Evolutionary conservation across 1,284 basidiomycete genomes (phyloP).

Genomic region (Gymnopus androsaceus): DNA sequence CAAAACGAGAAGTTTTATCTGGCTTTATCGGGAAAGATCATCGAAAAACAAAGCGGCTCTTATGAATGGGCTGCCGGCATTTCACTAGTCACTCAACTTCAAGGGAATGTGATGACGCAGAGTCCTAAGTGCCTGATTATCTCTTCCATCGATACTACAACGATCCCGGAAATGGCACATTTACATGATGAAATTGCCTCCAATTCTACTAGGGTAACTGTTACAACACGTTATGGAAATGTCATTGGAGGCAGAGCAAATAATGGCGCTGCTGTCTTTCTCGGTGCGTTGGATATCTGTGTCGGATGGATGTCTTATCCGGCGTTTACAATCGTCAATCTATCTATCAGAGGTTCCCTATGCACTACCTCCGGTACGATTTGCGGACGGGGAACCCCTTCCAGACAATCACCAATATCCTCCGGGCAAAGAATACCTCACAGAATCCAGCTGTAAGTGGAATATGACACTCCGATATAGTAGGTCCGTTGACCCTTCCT

Average conservation of each 20-base stretch:
- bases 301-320: background rate
- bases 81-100: too few species aligned
- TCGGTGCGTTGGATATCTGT: conserved; percentile 45
- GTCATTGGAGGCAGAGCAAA: conserved; percentile 58
- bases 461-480: conserved; percentile 8
- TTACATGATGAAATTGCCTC: conserved; percentile 51
- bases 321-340: too few species aligned
- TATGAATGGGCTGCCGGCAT: too few species aligned
- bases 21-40: too few species aligned
- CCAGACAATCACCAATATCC: conserved; percentile 57
- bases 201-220: conserved; percentile 43
- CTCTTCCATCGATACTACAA: background rate
- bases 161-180: conserved; percentile 25
- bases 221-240: conserved; percentile 55
- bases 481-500: too few species aligned
- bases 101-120: too few species aligned
- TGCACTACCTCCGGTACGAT: conserved; percentile 62
- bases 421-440: conserved; percentile 54
- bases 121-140: too few species aligned
- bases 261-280: conserved; percentile 62
- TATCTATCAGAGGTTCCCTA: conserved; percentile 81
- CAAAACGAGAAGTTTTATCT: too few species aligned
- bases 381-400: conserved; percentile 61
- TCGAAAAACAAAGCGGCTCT: too few species aligned
- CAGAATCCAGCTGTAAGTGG: conserved; percentile 58